phyloP scores from a whole-genome alignment of 139 green algal species.

The Cymbomonas tetramitiformis region DNA sequence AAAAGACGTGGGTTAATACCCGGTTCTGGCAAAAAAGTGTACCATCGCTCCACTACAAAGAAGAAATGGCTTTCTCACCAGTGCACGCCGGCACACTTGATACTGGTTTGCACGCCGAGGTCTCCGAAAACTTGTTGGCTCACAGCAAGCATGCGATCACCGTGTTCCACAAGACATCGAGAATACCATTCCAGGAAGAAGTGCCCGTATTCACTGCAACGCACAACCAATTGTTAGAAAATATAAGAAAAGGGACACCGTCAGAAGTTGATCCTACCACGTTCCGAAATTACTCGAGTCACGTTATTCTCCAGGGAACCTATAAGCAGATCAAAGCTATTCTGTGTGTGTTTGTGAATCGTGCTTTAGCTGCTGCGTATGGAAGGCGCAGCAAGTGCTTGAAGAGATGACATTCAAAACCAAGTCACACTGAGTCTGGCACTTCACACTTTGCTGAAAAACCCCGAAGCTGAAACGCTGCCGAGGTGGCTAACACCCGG shows the following conservation, averaged over 20 bases:
- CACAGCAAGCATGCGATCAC: slow-evolving; percentile 52
- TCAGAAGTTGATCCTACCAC: not conserved
- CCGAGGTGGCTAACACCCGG: no score
- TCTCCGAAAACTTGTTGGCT: slow-evolving; percentile 37
- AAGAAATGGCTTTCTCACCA: no score
- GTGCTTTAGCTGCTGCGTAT: not conserved
- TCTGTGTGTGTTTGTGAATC: not conserved
- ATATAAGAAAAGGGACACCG: not conserved
- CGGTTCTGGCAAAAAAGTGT: no score
- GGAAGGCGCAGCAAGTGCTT: not conserved
- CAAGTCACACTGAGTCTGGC: no score
- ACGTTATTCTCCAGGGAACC: no score
- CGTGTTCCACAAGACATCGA: slow-evolving; percentile 62
- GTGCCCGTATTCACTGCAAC: slow-evolving; percentile 65
- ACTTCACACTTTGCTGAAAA: no score
- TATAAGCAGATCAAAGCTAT: slow-evolving; percentile 5
- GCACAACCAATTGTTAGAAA: slow-evolving; percentile 11
- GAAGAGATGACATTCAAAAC: not conserved
- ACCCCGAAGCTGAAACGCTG: no score
- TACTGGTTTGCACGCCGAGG: slow-evolving; percentile 14
- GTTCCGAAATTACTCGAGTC: no score
- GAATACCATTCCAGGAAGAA: slow-evolving; percentile 91
- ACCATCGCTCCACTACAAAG: no score
- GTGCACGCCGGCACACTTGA: slow-evolving; percentile 71
- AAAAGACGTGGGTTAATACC: no score